Base-by-base conservation (phyloP, 2,329 filamentous ascomycete species). In the Colletotrichum sp. region DNA sequence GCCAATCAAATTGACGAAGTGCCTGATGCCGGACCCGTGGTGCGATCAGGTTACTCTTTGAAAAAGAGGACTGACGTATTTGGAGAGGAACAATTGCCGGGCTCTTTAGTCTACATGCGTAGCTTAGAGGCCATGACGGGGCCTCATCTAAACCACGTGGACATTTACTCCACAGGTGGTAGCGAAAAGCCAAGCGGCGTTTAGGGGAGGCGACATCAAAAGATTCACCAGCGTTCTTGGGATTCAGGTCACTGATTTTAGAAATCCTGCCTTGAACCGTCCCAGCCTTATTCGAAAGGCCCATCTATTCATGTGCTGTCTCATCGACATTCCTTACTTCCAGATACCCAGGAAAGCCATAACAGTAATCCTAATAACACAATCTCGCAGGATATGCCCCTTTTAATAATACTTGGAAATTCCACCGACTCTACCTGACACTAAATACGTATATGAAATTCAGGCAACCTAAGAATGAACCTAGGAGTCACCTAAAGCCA, bases 391-490 rank as follows among this genome's bases (percentile, higher is more conserved):
- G 36, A 38, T 5, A 18, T 38, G 36, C 36, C 36, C 7, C 2
- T 16, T 5, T 18, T 18, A 2, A 8, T 1, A 4, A 9, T 38
- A 18, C 7, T 38, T 5, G 2, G 1, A 4, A 18, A 38, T 2
- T 38, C 36, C 36, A 36, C 13, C 34, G 3, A 36, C 13, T 36
- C 4, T 15, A 36, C 34, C 34, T 36, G 6, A 36, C 6, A 36
- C 3, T 1, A 36, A 15, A 7, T 36, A 36, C 0, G 34, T 36
- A 36, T 7, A 36, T 36, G 13, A 36, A 15, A 36, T 15, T 36
- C 13, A 36, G 13, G 13, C 34, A 15, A 36, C 13, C 34, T 15
- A 6, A 36, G 34, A 4, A 36, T 36, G 6, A 0, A 15, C 34
- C 34, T 36, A 15, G 13, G 34, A 36, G 34, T 36, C 34, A 36